phyloP scores from a whole-genome alignment of 495 filamentous ascomycete species.

The Penicillium coffeae region DNA sequence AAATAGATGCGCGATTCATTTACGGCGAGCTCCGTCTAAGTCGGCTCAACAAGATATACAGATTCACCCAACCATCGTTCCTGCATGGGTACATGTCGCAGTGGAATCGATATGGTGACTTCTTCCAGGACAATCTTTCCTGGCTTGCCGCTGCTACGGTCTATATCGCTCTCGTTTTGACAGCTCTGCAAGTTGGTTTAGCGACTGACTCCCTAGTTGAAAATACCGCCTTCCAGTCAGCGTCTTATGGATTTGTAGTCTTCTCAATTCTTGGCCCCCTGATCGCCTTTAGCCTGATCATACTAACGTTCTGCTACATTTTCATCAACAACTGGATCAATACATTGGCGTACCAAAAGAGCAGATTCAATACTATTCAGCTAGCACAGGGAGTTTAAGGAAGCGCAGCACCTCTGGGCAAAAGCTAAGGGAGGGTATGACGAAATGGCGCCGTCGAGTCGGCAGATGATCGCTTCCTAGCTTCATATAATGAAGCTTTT shows the following conservation, averaged over 20 bases:
- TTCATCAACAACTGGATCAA: too few species aligned
- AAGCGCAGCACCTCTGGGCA: too few species aligned
- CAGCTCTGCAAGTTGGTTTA: slow-evolving; percentile 58
- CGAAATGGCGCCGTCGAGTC: too few species aligned
- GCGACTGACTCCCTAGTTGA: slow-evolving; percentile 34
- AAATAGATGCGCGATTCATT: slow-evolving; percentile 29
- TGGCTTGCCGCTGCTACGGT: slow-evolving; percentile 41
- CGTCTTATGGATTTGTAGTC: slow-evolving; percentile 51
- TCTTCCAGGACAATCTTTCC: slow-evolving; percentile 45
- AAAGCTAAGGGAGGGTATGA: too few species aligned
- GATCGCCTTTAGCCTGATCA: too few species aligned
- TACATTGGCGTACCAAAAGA: too few species aligned
- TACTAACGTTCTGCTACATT: too few species aligned
- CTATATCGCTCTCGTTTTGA: slow-evolving; percentile 51
- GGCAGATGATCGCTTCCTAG: too few species aligned
- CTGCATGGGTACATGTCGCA: slow-evolving; percentile 9
- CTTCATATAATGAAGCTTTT: too few species aligned
- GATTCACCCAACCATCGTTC: neutral
- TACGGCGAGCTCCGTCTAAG: slow-evolving; percentile 45
- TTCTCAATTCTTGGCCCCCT: too few species aligned
- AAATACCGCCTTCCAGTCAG: slow-evolving; percentile 41
- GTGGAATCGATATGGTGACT: slow-evolving; percentile 11
- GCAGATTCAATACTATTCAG: too few species aligned
- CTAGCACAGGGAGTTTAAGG: too few species aligned
- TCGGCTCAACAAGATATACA: slow-evolving; percentile 17